Conservation (phyloP, 345 rosid genomes). For the Aquilaria malaccensis region DNA sequence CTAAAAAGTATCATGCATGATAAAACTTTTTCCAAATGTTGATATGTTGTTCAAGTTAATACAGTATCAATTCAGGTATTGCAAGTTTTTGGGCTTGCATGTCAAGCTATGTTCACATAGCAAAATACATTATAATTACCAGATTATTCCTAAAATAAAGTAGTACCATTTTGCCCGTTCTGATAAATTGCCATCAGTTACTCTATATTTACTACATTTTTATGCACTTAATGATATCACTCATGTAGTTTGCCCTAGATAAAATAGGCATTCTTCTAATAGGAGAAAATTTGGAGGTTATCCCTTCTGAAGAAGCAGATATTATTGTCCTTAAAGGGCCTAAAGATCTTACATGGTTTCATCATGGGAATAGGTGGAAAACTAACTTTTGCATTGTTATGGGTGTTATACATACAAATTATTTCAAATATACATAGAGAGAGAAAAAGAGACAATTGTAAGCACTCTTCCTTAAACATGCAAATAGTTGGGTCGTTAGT, state of each 20-base stretch:
- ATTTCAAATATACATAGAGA: constrained; percentile 78
- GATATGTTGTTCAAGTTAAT: no score
- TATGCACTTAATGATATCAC: neutral
- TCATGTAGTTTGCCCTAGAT: constrained; percentile 66
- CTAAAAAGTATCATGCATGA: no score
- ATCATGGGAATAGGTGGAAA: constrained; percentile 97
- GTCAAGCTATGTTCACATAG: no score
- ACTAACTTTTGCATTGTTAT: constrained; percentile 61
- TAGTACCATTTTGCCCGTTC: no score
- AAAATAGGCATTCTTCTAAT: constrained; percentile 86
- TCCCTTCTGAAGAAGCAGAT: constrained; percentile 78
- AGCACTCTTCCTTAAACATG: constrained; percentile 57
- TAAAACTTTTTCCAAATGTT: no score
- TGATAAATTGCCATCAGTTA: no score
- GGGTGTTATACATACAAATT: constrained; percentile 88
- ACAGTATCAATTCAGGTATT: no score
- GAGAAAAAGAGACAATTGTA: constrained; percentile 67
- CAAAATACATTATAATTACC: no score
- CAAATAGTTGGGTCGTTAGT: constrained; percentile 72
- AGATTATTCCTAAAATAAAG: no score
- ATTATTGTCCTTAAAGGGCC: constrained; percentile 98
- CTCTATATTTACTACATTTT: no score
- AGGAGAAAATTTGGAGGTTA: constrained; percentile 73
- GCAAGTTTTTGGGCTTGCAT: no score
- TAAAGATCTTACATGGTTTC: constrained; percentile 98